Base-by-base conservation (phyloP, 768 basidiomycete species). In the Lactarius quietus region DNA sequence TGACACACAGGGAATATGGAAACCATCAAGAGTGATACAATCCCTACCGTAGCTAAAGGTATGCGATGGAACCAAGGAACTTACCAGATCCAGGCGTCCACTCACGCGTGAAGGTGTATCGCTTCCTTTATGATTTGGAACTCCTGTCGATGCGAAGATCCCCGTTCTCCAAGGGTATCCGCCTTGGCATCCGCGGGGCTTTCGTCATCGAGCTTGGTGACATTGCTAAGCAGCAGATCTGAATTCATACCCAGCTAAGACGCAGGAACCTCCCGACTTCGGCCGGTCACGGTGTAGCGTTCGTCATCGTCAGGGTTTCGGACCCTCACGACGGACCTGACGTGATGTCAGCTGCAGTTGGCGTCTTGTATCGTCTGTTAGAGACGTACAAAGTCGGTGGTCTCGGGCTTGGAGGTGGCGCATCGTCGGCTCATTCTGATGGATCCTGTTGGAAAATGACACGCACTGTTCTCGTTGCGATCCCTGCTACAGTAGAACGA, bases 341-440 rank as follows among this genome's bases (percentile, higher is more conserved):
- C 64, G 41, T 56, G 38, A 45, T 96, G 23, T 91, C 92, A 7
- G 96, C 94, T 5, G 97, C 96, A 45, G 95, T 95, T 63, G 92
- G 93, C 28, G 97, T 98, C 87, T 78, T 98, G 69, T 96, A 95
- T 77, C 95, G 95, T 28, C 84, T 98, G 67, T 81, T 92, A 23
- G 93, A 45, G 93, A 95, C 75, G 97, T 98, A 92, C 90, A 93
- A 75, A 97, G n/a, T n/a, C n/a, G n/a, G n/a, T 55, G 65, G 85
- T 36, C 81, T 94, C n/a, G 89, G 93, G 73, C 80, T 83, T 26
- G 85, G 89, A 71, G 86, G 86, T 3, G 93, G 60, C 82, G 85
- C 48, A 92, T 94, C 55, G 80, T 93, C 65, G 94, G 94, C 51
- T 81, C 96, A 59, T 96, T 95, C 83, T 96, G 82, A 74, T n/a